phyloP scores from a whole-genome alignment of 805 yeast genomes.

The Myxozyma nipponensis region DNA sequence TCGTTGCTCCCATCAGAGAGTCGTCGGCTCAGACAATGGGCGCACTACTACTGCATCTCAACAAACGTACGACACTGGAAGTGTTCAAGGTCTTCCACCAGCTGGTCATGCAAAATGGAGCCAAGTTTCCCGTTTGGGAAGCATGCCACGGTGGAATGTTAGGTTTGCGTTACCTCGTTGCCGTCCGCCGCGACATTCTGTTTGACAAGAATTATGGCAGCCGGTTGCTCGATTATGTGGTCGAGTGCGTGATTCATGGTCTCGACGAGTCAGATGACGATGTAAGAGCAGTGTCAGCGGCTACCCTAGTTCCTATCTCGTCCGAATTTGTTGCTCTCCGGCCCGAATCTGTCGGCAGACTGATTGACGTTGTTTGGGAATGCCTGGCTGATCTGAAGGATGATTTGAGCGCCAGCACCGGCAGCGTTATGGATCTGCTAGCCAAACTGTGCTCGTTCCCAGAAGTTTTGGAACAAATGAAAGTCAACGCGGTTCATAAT shows the following conservation, averaged over 20 bases:
- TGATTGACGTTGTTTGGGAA: conserved; percentile 79
- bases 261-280: conserved; percentile 77
- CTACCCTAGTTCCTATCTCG: conserved; percentile 86
- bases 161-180: conserved; percentile 86
- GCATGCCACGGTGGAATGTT: conserved; percentile 98
- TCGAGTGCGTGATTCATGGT: conserved; percentile 83
- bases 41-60: conserved; percentile 74
- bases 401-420: conserved; percentile 90
- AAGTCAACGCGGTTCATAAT: conserved; percentile 51
- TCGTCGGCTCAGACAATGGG: conserved; percentile 94
- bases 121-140: conserved; percentile 76
- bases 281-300: conserved; percentile 95
- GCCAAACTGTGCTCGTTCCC: conserved; percentile 82
- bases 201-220: conserved; percentile 45
- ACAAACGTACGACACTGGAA: conserved; percentile 52
- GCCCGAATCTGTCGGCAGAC: conserved; percentile 44
- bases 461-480: conserved; percentile 70
- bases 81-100: conserved; percentile 64
- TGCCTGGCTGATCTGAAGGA: conserved; percentile 80
- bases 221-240: conserved; percentile 62
- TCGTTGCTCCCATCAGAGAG: conserved; percentile 96
- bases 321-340: conserved; percentile 73
- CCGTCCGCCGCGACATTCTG: conserved; percentile 78
- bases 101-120: conserved; percentile 58
- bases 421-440: conserved; percentile 90